phyloP scores from a whole-genome alignment of 768 basidiomycete genomes.

The Paxillus rubicundulus region DNA sequence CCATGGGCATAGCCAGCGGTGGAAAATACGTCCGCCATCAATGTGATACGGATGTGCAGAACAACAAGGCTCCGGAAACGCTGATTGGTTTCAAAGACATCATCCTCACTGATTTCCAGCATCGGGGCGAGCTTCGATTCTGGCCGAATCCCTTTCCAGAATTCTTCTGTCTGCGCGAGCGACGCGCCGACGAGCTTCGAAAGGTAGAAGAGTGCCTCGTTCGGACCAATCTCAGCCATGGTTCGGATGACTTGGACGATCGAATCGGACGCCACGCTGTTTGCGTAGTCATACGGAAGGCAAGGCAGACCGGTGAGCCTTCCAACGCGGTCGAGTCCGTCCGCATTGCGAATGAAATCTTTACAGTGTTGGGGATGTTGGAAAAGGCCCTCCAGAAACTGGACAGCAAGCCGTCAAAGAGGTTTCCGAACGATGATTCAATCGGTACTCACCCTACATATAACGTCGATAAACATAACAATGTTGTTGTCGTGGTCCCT shows the following conservation, averaged over 20 bases:
- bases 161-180: slow-evolving; percentile 62
- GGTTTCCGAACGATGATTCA: neutral
- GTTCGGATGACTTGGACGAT: slow-evolving; percentile 87
- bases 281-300: slow-evolving; percentile 85
- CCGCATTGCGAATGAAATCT: slow-evolving; percentile 77
- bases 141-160: slow-evolving; percentile 59
- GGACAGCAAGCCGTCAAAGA: neutral
- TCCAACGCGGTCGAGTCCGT: slow-evolving; percentile 73
- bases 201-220: slow-evolving; percentile 69
- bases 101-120: slow-evolving; percentile 52
- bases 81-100: slow-evolving; percentile 50
- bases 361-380: slow-evolving; percentile 87
- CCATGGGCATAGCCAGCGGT: slow-evolving; percentile 82
- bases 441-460: slow-evolving; percentile 60
- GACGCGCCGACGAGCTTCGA: slow-evolving; percentile 68
- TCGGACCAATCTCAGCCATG: slow-evolving; percentile 83
- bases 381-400: slow-evolving; percentile 95
- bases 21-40: slow-evolving; percentile 85
- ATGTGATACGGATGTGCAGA: slow-evolving; percentile 73
- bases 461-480: slow-evolving; percentile 75
- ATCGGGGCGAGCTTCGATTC: slow-evolving; percentile 64
- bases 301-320: slow-evolving; percentile 80
- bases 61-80: slow-evolving; percentile 72
- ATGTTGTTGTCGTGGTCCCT: slow-evolving; percentile 73
- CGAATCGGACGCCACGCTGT: slow-evolving; percentile 81